These are phyloP conservation scores for Magnaporthiopsis incrustans DNA, from an alignment of 2,329 filamentous ascomycete species.

Conservation along the genomic window DNA sequence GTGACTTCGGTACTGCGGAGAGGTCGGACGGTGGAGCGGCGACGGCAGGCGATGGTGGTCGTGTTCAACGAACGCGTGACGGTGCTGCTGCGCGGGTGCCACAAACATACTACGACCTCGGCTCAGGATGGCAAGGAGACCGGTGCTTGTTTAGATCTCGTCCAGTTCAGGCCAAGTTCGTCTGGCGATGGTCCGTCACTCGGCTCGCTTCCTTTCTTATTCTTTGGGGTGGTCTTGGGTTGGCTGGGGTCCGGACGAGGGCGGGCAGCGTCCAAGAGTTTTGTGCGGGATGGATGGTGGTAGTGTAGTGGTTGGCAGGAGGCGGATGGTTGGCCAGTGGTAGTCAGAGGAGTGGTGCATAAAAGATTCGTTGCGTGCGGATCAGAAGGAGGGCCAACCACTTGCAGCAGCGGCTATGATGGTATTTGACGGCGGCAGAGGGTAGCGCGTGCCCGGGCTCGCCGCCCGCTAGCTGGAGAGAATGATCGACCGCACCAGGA, in stretches of 20 bases:
- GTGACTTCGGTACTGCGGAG: constrained; percentile 12
- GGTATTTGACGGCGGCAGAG: constrained; percentile 29
- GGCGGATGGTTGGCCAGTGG: background rate
- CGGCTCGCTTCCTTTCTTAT: background rate
- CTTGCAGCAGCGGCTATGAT: constrained; percentile 21
- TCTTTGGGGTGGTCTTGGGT: background rate
- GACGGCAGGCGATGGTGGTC: constrained; percentile 12
- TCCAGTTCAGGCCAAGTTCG: constrained; percentile 4
- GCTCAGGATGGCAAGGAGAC: constrained; percentile 2
- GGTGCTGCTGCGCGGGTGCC: constrained; percentile 12
- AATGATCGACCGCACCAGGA: constrained; percentile 10
- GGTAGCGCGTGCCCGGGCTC: constrained; percentile 20
- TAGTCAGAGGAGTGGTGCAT: constrained; percentile 4
- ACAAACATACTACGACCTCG: constrained; percentile 15
- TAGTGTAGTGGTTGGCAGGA: background rate
- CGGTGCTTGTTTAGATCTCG: constrained; percentile 5
- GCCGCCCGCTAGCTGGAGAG: constrained; percentile 12
- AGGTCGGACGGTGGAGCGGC: constrained; percentile 9
- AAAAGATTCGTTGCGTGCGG: constrained; percentile 2
- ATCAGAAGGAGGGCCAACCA: background rate
- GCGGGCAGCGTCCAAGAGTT: constrained; percentile 3
- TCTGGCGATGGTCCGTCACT: constrained; percentile 5
- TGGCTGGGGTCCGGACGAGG: constrained; percentile 1
- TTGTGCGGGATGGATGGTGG: background rate
- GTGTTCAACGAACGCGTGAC: constrained; percentile 13